Base-by-base conservation (phyloP, 2,329 filamentous ascomycete species). In the Geosmithia flava region DNA sequence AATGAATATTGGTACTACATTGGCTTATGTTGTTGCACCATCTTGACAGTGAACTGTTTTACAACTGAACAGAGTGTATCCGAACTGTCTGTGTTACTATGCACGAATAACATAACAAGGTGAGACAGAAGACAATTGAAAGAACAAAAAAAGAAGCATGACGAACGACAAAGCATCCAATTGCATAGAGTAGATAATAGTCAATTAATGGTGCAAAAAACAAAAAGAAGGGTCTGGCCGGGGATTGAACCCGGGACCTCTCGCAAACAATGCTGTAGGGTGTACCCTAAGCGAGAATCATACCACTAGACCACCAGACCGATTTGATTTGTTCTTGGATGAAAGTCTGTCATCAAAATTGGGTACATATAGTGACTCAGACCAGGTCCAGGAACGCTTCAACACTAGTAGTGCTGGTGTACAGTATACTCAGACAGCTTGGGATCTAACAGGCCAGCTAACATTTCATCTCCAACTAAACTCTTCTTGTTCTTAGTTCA, bases 241-340 rank as follows among this genome's bases (percentile, higher is more conserved):
- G 63, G 66, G 64, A 68, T 68, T 65, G 66, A 68, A 67, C 66
- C 63, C 66, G 65, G 65, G 66, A 68, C 66, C 66, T 68, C 65
- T 66, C 65, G 66, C 66, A 68, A 59, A 54, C 54, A n/a, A 43
- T 55, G 61, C 62, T 62, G n/a, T 47, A 11, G 42, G 42, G 42
- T 44, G 19, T 16, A 23, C 42, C 42, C 42, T 44, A 44, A 44
- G 42, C 42, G 42, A 44, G 42, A 44, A 44, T 44, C 42, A 44
- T 44, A 44, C 42, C 42, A 44, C 42, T 44, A 44, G 42, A 44
- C 42, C 42, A 44, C 42, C 42, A 44, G 42, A 44, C 42, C 42
- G 11, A 8, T 10, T 23, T 8, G 11, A 20, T 3, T 20, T 20
- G 6, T 16, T 16, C 20, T 23, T 44, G 42, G 20, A 44, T 8